Percentiles rank a stretch among this genome's conserved stretches.
Conservation (phyloP, 345 rosid species). For the Reutealis trisperma region DNA sequence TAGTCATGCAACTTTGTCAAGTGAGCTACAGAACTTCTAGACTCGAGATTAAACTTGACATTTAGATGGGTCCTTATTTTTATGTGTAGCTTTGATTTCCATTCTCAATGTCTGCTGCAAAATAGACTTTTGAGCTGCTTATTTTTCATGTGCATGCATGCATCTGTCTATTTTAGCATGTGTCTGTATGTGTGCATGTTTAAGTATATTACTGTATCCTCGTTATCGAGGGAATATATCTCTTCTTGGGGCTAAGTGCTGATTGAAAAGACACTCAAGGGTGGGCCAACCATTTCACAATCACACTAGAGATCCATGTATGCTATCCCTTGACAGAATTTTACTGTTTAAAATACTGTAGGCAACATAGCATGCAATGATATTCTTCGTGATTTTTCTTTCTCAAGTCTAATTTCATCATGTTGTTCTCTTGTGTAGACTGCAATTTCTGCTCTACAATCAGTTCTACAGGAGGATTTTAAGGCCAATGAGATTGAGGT, state of each 20-base stretch:
- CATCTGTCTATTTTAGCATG: neutral
- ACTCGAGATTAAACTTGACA: neutral
- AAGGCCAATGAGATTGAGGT: constrained; percentile 96
- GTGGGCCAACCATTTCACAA: neutral
- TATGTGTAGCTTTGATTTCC: neutral
- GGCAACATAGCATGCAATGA: neutral
- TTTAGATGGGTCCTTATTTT: neutral
- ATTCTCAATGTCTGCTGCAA: neutral
- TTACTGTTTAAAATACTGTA: neutral
- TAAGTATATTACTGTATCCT: no score
- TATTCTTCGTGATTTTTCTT: neutral
- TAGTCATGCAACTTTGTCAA: neutral
- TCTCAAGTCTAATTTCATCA: neutral
- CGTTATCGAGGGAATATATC: neutral
- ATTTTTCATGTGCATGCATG: neutral
- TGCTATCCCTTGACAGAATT: neutral
- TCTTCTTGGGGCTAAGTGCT: neutral
- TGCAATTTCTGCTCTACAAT: constrained; percentile 77
- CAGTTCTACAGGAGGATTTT: constrained; percentile 90
- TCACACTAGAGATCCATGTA: neutral
- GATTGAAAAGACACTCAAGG: neutral
- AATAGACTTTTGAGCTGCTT: neutral
- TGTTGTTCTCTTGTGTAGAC: constrained; percentile 37
- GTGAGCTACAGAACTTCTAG: neutral
- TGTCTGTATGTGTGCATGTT: neutral